phyloP scores from a whole-genome alignment of 1,284 basidiomycete genomes.

The Microbotryum scabiosae region DNA sequence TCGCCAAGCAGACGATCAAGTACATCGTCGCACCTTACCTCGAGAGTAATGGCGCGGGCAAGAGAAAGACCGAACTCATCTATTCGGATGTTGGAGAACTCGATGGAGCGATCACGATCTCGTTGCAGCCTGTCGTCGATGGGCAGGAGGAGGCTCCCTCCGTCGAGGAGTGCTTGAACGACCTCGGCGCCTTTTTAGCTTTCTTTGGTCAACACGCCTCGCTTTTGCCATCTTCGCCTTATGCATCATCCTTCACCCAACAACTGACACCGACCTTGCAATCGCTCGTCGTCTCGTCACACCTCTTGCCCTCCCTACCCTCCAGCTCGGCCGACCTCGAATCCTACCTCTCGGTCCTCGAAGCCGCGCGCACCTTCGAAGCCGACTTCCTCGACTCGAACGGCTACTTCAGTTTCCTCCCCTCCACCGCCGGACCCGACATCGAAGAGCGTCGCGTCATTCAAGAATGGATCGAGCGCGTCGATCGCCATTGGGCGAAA shows the following conservation, averaged over 20 bases:
- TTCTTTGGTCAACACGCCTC: conserved; percentile 22
- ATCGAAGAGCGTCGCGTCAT: conserved; percentile 24
- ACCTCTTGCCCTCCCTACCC: conserved; percentile 21
- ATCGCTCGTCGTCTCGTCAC: conserved; percentile 20
- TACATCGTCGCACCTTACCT: conserved; percentile 26
- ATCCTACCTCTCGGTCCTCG: conserved; percentile 12
- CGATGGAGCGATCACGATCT: background rate
- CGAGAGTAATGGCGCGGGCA: conserved; percentile 2
- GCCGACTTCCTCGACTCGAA: conserved; percentile 6
- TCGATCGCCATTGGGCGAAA: conserved; percentile 23
- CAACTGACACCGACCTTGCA: conserved; percentile 26
- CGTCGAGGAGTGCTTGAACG: conserved; percentile 2
- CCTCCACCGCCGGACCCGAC: background rate
- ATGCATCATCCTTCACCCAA: conserved; percentile 17
- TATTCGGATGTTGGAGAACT: background rate
- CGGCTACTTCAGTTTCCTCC: conserved; percentile 24
- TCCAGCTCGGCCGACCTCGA: conserved; percentile 6
- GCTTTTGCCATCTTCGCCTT: conserved; percentile 16
- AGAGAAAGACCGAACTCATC: background rate
- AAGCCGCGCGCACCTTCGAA: conserved; percentile 14
- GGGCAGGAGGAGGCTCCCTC: background rate
- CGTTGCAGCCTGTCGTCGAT: background rate
- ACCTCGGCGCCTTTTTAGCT: conserved; percentile 10
- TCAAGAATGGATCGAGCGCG: conserved; percentile 12
- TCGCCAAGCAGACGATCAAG: conserved; percentile 21